Conservation (phyloP, 2,329 filamentous ascomycete genomes). For the Phialophora verrucosa region DNA sequence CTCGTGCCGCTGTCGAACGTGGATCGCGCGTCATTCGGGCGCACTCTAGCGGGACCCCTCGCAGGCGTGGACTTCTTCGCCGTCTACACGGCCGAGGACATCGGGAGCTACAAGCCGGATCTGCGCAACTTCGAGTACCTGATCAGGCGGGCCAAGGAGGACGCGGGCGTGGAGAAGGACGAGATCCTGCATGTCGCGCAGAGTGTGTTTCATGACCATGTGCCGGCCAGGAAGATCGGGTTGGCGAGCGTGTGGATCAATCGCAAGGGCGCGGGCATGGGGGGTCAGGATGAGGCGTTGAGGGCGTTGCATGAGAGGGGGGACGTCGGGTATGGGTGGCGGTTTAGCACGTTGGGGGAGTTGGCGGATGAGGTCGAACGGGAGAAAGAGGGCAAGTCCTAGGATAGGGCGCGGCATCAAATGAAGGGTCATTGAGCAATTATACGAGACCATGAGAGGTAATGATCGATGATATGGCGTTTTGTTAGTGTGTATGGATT, state of each 20-base stretch:
- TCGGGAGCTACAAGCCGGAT: slow-evolving; percentile 74
- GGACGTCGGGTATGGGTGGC: slow-evolving; percentile 58
- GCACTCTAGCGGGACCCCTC: slow-evolving; percentile 57
- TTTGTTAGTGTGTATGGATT: too few relatives aligned
- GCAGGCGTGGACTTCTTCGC: slow-evolving; percentile 64
- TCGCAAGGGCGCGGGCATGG: slow-evolving; percentile 47
- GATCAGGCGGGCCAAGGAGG: slow-evolving; percentile 58
- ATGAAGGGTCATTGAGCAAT: background rate
- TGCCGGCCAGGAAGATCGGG: slow-evolving; percentile 65
- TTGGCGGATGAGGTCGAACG: slow-evolving; percentile 61
- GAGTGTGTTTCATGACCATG: slow-evolving; percentile 70
- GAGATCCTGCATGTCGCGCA: slow-evolving; percentile 71
- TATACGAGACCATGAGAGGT: too few relatives aligned
- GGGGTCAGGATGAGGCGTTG: slow-evolving; percentile 9
- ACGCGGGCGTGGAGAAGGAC: slow-evolving; percentile 62
- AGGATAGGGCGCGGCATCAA: background rate
- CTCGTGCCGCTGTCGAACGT: slow-evolving; percentile 65
- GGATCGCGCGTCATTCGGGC: slow-evolving; percentile 58
- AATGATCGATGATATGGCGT: too few relatives aligned
- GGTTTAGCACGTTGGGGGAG: slow-evolving; percentile 63
- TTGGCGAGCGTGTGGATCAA: slow-evolving; percentile 71
- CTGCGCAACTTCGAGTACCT: slow-evolving; percentile 70
- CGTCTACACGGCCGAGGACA: slow-evolving; percentile 72
- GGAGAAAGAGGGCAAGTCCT: slow-evolving; percentile 16
- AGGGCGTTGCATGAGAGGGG: slow-evolving; percentile 45